Evolutionary conservation across 371 early-diverging fungal genomes (phyloP).

Genomic region (Mortierella polycephala): DNA sequence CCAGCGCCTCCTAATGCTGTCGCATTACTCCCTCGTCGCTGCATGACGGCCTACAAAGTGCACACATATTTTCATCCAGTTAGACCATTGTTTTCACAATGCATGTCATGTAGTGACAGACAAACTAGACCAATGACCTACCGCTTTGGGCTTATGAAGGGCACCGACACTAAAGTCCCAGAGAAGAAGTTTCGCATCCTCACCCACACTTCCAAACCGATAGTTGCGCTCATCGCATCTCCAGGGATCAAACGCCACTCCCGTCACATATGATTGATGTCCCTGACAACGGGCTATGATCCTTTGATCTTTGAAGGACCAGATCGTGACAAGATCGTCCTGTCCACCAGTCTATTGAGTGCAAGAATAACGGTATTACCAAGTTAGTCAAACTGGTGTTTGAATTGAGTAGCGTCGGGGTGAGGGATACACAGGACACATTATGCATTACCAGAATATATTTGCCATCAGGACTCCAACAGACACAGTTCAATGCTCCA

Average conservation of each 20-base stretch:
- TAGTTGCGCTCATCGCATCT: conserved; percentile 85
- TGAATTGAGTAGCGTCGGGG: too few species aligned
- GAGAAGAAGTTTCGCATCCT: conserved; percentile 85
- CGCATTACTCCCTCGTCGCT: conserved; percentile 42
- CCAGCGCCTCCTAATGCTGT: conserved; percentile 25
- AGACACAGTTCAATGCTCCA: conserved; percentile 86
- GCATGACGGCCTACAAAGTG: conserved; percentile 22
- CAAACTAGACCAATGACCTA: conserved; percentile 59
- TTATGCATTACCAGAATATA: conserved; percentile 80
- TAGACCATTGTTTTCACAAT: too few species aligned
- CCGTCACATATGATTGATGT: conserved; percentile 87
- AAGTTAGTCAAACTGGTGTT: too few species aligned
- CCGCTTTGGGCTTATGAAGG: conserved; percentile 77
- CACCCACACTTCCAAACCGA: conserved; percentile 92
- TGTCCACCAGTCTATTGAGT: conserved; percentile 84
- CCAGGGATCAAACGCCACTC: conserved; percentile 92
- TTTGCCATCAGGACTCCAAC: conserved; percentile 94
- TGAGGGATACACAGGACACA: too few species aligned
- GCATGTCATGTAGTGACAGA: too few species aligned
- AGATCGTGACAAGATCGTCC: conserved; percentile 95
- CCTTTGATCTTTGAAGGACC: conserved; percentile 81
- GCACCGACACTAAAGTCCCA: conserved; percentile 94
- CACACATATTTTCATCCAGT: too few species aligned
- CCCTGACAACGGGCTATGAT: conserved; percentile 93
- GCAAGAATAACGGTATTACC: neutral